phyloP scores from a whole-genome alignment of 805 yeast genomes.

The Blastobotrys terrestris region DNA sequence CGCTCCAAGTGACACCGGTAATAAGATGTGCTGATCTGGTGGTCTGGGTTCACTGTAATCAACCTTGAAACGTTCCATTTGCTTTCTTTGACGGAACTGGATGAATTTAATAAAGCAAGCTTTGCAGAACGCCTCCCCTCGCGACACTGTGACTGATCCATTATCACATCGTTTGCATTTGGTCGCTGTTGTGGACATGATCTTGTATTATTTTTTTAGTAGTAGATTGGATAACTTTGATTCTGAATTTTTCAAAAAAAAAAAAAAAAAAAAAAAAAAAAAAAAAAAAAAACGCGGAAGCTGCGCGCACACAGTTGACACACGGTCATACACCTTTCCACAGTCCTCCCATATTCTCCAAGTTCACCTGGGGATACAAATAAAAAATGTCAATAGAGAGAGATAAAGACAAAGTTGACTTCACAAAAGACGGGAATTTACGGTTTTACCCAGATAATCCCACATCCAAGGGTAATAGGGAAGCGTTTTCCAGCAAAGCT shows the following conservation, averaged over 20 bases:
- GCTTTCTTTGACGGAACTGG: constrained; percentile 73
- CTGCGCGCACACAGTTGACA: not conserved
- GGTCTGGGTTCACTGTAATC: constrained; percentile 47
- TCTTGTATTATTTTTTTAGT: not conserved
- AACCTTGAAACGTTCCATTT: constrained; percentile 73
- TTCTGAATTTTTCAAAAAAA: not conserved
- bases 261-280: constrained; percentile 2
- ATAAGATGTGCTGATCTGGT: constrained; percentile 41
- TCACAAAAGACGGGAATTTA: constrained; percentile 52
- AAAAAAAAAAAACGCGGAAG: not conserved
- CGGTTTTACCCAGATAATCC: constrained; percentile 88
- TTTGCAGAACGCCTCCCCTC: constrained; percentile 63
- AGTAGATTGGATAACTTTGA: not conserved
- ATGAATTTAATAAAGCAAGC: constrained; percentile 67
- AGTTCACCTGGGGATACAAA: not conserved
- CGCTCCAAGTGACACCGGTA: constrained; percentile 61
- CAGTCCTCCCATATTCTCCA: too few relatives aligned
- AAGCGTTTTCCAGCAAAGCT: constrained; percentile 63
- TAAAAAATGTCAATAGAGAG: constrained; percentile 17
- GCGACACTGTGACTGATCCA: constrained; percentile 40
- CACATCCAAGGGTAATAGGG: constrained; percentile 59
- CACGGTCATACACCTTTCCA: not conserved
- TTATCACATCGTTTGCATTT: constrained; percentile 47
- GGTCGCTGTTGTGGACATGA: not conserved
- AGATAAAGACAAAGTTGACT: constrained; percentile 44